Conservation (phyloP, 768 basidiomycete genomes). For the Tylopilus sp. region DNA sequence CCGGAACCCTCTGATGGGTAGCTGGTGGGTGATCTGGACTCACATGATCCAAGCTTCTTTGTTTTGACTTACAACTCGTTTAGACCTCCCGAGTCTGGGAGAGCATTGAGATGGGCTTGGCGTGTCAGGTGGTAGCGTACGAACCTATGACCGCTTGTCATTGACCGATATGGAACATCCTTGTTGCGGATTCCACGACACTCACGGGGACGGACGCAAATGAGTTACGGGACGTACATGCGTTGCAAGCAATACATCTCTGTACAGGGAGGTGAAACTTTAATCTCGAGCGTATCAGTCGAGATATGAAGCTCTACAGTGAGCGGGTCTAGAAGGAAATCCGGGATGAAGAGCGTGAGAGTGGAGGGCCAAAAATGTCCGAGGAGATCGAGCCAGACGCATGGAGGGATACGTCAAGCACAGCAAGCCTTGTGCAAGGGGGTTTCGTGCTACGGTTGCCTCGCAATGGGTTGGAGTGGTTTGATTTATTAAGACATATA, state of each 20-base stretch:
- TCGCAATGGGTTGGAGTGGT: background rate
- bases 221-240: constrained; percentile 15
- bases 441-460: constrained; percentile 3
- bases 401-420: constrained; percentile 16
- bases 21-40: background rate
- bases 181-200: background rate
- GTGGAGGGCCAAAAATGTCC: constrained; percentile 6
- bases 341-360: constrained; percentile 6
- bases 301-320: constrained; percentile 10
- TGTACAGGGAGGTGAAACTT: constrained; percentile 8
- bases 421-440: constrained; percentile 4
- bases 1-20: background rate
- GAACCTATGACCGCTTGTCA: background rate
- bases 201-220: background rate
- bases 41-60: background rate
- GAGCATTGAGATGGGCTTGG: constrained; percentile 7
- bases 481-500: constrained; percentile 3
- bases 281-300: constrained; percentile 17
- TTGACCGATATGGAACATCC: background rate
- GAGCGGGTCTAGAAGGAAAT: background rate
- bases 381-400: constrained; percentile 21
- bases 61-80: background rate
- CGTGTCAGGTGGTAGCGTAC: background rate
- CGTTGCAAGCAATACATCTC: constrained; percentile 5
- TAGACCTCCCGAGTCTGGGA: constrained; percentile 2